Evolutionary conservation across 78 protist species (phyloP).

Genomic region (Dictyostelium brefeldianum): DNA sequence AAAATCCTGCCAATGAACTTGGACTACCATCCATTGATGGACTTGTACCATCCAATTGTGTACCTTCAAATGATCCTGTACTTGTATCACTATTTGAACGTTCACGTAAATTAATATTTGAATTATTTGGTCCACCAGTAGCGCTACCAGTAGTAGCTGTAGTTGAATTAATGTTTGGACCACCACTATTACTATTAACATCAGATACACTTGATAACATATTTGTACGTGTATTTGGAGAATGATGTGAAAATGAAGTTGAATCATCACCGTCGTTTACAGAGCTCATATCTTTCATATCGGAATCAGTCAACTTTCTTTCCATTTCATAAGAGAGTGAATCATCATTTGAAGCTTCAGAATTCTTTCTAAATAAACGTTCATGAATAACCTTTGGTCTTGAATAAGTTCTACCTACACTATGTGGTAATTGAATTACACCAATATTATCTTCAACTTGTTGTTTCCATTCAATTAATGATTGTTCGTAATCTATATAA

Average conservation of each 20-base stretch:
- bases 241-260: not conserved
- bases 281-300: not conserved
- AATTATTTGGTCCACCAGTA: not conserved
- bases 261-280: conserved; percentile 11
- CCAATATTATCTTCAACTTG: conserved; percentile 30
- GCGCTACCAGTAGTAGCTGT: not conserved
- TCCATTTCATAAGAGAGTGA: conserved; percentile 49
- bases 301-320: conserved; percentile 48
- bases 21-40: conserved; percentile 58
- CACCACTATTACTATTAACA: not conserved
- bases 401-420: conserved; percentile 59
- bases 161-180: not conserved
- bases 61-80: conserved; percentile 76
- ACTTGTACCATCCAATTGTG: conserved; percentile 15
- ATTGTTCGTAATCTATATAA: conserved; percentile 68
- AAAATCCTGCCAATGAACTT: conserved; percentile 29
- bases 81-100: conserved; percentile 53
- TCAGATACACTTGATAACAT: not conserved
- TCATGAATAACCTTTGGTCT: conserved; percentile 43
- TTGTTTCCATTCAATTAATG: conserved; percentile 52
- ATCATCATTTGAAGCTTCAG: conserved; percentile 77
- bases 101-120: conserved; percentile 3
- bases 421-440: conserved; percentile 35
- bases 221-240: not conserved
- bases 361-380: conserved; percentile 56